A percentile compares a stretch with the other conserved stretches of the same genome.
Evolutionary conservation across 2,329 filamentous ascomycete species (phyloP).

Genomic region (Exophiala sp.): DNA sequence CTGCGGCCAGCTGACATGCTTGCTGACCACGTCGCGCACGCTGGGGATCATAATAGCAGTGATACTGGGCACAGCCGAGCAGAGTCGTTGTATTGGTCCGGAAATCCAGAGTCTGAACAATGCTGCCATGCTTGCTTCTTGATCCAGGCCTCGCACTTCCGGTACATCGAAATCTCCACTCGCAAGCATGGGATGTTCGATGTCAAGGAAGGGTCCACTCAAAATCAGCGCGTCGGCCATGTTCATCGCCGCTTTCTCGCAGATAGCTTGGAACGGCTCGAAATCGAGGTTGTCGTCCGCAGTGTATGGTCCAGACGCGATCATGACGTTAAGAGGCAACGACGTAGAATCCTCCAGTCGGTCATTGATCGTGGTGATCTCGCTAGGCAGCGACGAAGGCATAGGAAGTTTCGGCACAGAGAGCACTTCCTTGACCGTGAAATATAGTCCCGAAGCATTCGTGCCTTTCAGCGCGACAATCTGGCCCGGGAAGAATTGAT

Average conservation of each 20-base stretch:
- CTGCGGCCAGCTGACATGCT: constrained; percentile 84
- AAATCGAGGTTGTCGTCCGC: constrained; percentile 89
- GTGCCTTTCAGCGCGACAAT: constrained; percentile 83
- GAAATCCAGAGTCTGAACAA: constrained; percentile 81
- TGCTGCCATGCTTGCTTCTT: constrained; percentile 74
- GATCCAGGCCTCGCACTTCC: constrained; percentile 57
- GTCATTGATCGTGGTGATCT: constrained; percentile 66
- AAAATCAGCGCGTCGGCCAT: constrained; percentile 77
- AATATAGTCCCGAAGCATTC: constrained; percentile 81
- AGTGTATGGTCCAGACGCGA: constrained; percentile 85
- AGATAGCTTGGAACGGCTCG: constrained; percentile 78
- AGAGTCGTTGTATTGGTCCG: constrained; percentile 67
- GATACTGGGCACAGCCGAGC: constrained; percentile 67
- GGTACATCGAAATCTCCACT: constrained; percentile 75
- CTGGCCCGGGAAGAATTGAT: constrained; percentile 90
- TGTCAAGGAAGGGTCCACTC: constrained; percentile 82
- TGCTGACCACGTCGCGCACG: constrained; percentile 74
- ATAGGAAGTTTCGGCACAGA: constrained; percentile 69
- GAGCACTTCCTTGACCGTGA: constrained; percentile 74
- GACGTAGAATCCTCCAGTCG: constrained; percentile 59
- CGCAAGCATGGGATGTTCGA: constrained; percentile 84
- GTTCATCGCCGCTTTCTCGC: constrained; percentile 69
- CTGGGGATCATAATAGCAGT: constrained; percentile 82
- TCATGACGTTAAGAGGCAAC: constrained; percentile 69
- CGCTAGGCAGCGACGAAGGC: constrained; percentile 65